phyloP scores from a whole-genome alignment of 164 flowering plant species.

The Buxus sempervirens region DNA sequence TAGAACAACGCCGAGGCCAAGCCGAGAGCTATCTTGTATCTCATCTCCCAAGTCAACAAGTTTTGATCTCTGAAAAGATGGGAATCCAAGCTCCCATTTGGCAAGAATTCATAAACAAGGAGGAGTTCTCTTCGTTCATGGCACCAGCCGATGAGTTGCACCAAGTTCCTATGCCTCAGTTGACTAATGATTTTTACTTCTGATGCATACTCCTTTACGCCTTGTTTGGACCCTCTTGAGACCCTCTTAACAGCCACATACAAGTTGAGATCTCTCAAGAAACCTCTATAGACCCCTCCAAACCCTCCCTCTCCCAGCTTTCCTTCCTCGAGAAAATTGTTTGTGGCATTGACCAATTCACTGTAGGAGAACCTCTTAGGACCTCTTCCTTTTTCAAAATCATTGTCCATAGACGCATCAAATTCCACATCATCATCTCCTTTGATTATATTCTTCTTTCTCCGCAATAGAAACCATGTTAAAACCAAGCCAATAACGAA shows the following conservation, averaged over 20 bases:
- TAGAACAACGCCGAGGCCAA: conserved; percentile 37
- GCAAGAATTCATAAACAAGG: conserved; percentile 34
- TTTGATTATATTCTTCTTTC: neutral
- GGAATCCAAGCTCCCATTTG: conserved; percentile 27
- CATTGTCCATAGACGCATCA: conserved; percentile 7
- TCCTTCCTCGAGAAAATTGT: conserved; percentile 17
- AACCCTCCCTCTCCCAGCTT: conserved; percentile 39
- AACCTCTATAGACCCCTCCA: conserved; percentile 33
- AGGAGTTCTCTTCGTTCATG: conserved; percentile 21
- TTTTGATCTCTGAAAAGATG: conserved; percentile 13
- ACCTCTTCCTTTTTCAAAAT: conserved; percentile 12
- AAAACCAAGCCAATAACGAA: neutral
- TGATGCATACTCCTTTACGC: conserved; percentile 29
- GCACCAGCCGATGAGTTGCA: conserved; percentile 30
- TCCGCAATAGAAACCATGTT: neutral
- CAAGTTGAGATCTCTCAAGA: conserved; percentile 7
- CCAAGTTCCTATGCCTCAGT: conserved; percentile 32
- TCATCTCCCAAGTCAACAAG: conserved; percentile 17
- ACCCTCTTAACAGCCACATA: conserved; percentile 26
- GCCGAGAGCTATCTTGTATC: conserved; percentile 25
- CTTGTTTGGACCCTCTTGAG: conserved; percentile 25
- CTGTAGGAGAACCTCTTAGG: conserved; percentile 26
- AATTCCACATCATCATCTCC: neutral
- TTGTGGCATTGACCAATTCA: conserved; percentile 22
- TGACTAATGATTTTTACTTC: conserved; percentile 32